Evolutionary conservation across 495 filamentous ascomycete species (phyloP).

Genomic region (Pseudomonodictys pantanalensis): DNA sequence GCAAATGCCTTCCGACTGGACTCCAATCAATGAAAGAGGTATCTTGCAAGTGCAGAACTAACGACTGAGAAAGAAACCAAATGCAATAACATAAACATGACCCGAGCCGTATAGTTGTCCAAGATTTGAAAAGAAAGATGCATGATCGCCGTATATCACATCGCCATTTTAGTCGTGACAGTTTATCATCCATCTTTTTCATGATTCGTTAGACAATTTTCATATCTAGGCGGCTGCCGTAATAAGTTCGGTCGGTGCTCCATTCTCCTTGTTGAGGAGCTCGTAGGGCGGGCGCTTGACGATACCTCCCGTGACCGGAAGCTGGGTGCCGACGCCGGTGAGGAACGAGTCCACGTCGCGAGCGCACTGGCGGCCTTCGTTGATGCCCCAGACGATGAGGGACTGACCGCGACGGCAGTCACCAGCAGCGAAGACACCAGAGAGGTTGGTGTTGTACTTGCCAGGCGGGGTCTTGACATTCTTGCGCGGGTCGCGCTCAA

Average conservation of each 20-base stretch:
- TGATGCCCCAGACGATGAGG: constrained; percentile 99
- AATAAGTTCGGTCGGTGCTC: constrained; percentile 36
- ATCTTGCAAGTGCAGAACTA: constrained; percentile 24
- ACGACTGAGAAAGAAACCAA: not conserved
- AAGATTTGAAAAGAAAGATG: not conserved
- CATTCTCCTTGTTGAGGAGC: constrained; percentile 36
- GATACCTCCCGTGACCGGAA: constrained; percentile 94
- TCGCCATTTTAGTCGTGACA: constrained; percentile 7
- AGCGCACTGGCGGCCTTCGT: constrained; percentile 91
- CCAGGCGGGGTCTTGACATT: constrained; percentile 96
- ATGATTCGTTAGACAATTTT: too few species aligned
- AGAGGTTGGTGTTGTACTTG: constrained; percentile 81
- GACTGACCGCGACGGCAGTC: constrained; percentile 97
- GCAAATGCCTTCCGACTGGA: constrained; percentile 19
- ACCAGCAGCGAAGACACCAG: constrained; percentile 91
- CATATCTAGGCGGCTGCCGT: constrained; percentile 38
- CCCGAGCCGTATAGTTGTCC: too few species aligned
- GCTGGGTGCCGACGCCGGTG: constrained; percentile 65
- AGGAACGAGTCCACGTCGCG: constrained; percentile 93
- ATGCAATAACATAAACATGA: not conserved
- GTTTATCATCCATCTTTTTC: not conserved
- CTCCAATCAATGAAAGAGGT: constrained; percentile 24
- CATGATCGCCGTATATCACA: not conserved
- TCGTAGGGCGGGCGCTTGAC: constrained; percentile 77
- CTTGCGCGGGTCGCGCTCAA: constrained; percentile 92